These are phyloP conservation scores for Venturia asperata DNA, from an alignment of 2,329 filamentous ascomycete species.

Conservation along the genomic window DNA sequence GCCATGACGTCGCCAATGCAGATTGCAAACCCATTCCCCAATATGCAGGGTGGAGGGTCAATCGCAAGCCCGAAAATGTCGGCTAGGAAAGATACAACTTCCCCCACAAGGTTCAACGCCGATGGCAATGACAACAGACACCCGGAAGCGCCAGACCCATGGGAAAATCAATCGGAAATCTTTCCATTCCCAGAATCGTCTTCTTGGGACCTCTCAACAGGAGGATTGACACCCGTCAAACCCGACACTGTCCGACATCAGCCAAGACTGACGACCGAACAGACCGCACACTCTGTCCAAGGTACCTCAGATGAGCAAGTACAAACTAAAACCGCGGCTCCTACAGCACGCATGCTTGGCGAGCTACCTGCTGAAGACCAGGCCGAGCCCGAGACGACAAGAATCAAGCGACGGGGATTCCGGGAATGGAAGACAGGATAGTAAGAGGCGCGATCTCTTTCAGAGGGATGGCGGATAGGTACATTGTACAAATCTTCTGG, in stretches of 20 bases:
- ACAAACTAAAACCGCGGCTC: background rate
- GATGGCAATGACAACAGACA: background rate
- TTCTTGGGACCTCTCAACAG: background rate
- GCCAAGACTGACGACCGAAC: background rate
- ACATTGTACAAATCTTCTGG: too few relatives aligned
- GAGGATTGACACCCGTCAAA: background rate
- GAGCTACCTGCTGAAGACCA: background rate
- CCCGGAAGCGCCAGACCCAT: background rate
- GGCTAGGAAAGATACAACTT: background rate
- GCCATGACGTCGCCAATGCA: too few relatives aligned
- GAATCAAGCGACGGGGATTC: background rate
- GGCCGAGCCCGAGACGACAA: background rate
- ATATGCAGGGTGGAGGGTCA: background rate
- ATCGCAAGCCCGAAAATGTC: background rate
- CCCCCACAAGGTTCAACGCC: background rate
- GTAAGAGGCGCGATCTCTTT: background rate
- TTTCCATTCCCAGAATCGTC: background rate
- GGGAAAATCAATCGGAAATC: background rate
- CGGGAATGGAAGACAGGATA: constrained; percentile 3
- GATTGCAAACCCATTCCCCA: background rate
- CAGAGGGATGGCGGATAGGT: background rate
- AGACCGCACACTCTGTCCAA: background rate
- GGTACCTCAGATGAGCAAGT: background rate
- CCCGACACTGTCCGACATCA: background rate
- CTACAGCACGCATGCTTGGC: background rate